Base-by-base conservation (phyloP, 2,329 filamentous ascomycete species). In the Nannizziopsis arthrosporioides region DNA sequence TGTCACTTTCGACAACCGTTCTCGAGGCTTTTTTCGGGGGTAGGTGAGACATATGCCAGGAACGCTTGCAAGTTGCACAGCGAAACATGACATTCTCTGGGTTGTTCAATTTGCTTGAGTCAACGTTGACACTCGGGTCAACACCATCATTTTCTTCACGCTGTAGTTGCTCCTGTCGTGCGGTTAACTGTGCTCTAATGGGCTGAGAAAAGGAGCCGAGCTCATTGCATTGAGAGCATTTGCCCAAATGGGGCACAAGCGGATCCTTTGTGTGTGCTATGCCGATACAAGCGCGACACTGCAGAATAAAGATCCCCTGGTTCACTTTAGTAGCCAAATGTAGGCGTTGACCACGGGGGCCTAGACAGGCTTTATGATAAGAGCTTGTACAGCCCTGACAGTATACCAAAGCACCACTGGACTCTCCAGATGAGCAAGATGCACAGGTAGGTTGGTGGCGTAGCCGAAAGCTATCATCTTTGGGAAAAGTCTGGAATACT, bases 341-440 rank as follows among this genome's bases (percentile, higher is more conserved):
- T n/a, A 94, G 87, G 51, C 92, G 77, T 10, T 64, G 71, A 44
- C 75, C 77, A 43, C 92, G 78, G 42, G 74, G 72, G 1, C 90
- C 88, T 22, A 98, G 73, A 60, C 92, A 98, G 36, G 68, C 69
- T 63, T 85, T 86, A 66, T 98, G 92, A 56, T 87, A 94, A 0
- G 84, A 75, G 42, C 82, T 72, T 1, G 82, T 87, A 62, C 92
- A 98, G 27, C 92, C 92, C 67, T 98, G 93, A 57, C 92, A 98
- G 59, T 82, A 81, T 31, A 98, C 75, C 18, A 98, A 70, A 35
- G 77, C 72, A 0, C 85, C 87, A 49, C 71, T 74, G 17, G 73
- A 69, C 42, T 75, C 69, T 7, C 75, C 74, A 12, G 63, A 66
- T n/a, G 69, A 66, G 60, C 92, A 98, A 2, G 79, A 75, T 55